A percentile compares a stretch with the other conserved stretches of the same genome.
phyloP scores from a whole-genome alignment of 352 stramenopile species.

The Globisporangium sylvaticum region DNA sequence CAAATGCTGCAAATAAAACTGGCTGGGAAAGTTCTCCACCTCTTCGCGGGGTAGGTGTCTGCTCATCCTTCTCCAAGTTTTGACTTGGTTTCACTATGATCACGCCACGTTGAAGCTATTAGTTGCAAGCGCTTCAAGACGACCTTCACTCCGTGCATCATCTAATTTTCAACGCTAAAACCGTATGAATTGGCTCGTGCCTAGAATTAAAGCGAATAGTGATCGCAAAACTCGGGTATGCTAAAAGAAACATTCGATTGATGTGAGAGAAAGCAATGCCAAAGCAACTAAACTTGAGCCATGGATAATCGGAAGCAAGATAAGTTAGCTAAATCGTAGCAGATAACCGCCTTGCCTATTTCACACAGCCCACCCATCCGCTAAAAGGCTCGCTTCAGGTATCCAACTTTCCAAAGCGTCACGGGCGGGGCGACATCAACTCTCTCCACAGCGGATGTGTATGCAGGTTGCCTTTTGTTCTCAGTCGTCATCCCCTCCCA shows the following conservation, averaged over 20 bases:
- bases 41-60: not conserved
- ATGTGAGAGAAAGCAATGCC: no score
- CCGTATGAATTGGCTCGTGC: not conserved
- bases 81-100: constrained; percentile 4
- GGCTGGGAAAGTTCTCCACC: not conserved
- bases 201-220: no score
- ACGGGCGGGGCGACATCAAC: constrained; percentile 5
- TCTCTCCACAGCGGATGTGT: no score
- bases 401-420: not conserved
- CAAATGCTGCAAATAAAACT: not conserved
- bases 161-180: not conserved
- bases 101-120: constrained; percentile 6
- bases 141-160: constrained; percentile 8
- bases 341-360: not conserved
- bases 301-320: no score
- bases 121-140: constrained; percentile 7
- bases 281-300: no score
- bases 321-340: not conserved
- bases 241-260: no score
- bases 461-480: constrained; percentile 11
- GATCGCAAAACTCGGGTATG: no score
- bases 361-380: not conserved
- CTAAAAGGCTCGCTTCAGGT: not conserved
- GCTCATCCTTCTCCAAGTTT: not conserved
- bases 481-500: not conserved